Conservation (phyloP, 805 yeast genomes). For the Teunomyces kruisii region DNA sequence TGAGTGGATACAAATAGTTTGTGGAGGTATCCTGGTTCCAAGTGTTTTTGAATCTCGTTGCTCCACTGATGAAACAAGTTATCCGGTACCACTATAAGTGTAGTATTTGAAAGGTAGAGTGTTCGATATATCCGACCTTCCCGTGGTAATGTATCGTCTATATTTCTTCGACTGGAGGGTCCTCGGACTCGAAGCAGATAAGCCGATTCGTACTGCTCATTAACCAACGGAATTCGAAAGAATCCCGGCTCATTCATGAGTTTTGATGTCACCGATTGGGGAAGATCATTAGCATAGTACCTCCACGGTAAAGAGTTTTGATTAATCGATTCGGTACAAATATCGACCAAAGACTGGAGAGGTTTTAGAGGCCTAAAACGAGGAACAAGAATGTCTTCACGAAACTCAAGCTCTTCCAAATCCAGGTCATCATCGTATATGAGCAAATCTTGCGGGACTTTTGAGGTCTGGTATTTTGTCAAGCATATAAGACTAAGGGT, state of each 20-base stretch:
- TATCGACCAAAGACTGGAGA: constrained; percentile 25
- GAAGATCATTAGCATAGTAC: constrained; percentile 42
- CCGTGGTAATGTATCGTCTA: constrained; percentile 10
- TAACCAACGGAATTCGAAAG: constrained; percentile 34
- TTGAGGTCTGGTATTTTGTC: constrained; percentile 52
- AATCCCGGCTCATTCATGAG: constrained; percentile 44
- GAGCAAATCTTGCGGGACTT: constrained; percentile 37
- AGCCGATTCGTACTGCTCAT: constrained; percentile 19
- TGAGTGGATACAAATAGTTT: constrained; percentile 32
- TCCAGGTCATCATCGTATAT: constrained; percentile 10
- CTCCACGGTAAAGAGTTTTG: constrained; percentile 61
- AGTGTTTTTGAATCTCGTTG: constrained; percentile 56
- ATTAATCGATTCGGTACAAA: constrained; percentile 45
- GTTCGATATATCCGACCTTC: constrained; percentile 25
- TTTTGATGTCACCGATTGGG: constrained; percentile 37
- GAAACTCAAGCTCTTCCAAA: neutral
- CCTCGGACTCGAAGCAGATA: constrained; percentile 19
- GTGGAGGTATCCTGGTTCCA: constrained; percentile 36
- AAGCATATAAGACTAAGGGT: constrained; percentile 56
- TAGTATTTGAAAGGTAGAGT: constrained; percentile 48
- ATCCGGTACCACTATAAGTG: constrained; percentile 65
- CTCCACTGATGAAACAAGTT: constrained; percentile 68
- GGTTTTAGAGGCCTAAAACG: neutral
- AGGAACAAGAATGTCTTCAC: neutral
- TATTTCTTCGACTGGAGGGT: constrained; percentile 13